A percentile compares a stretch with the other conserved stretches of the same genome.
phyloP scores from a whole-genome alignment of 371 early-diverging fungal species.

The Apophysomyces variabilis region DNA sequence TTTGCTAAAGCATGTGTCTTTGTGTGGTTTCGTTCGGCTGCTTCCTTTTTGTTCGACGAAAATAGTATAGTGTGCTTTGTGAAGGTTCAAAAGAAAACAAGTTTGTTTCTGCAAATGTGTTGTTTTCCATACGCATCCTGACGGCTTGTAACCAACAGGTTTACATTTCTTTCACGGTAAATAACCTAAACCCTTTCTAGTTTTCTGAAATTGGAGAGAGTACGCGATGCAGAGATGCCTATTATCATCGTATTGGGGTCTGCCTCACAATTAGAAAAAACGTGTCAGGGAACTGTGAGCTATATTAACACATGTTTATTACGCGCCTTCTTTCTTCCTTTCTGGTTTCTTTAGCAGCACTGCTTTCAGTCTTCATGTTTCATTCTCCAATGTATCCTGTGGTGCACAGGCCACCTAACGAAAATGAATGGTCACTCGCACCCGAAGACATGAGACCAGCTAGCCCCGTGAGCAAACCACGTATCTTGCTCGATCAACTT shows the following conservation, averaged over 20 bases:
- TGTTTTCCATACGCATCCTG: neutral
- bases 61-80: conserved; percentile 16
- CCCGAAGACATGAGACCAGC: neutral
- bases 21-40: neutral
- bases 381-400: neutral
- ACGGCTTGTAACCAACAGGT: neutral
- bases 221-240: no score
- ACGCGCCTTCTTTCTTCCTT: neutral
- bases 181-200: neutral
- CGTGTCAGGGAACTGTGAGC: neutral
- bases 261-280: neutral
- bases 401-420: neutral
- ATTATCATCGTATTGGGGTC: no score
- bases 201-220: neutral
- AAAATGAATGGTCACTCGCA: neutral
- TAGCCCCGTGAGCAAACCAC: conserved; percentile 1
- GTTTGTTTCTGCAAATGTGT: no score
- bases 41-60: conserved; percentile 30
- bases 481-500: conserved; percentile 18
- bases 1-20: neutral
- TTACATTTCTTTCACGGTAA: neutral
- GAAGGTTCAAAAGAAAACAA: neutral
- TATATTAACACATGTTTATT: neutral
- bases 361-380: neutral
- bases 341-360: conserved; percentile 1